Percentiles rank a stretch among this genome's conserved stretches.
Conservation (phyloP, 768 basidiomycete species). For the Termitomyces heimii region DNA sequence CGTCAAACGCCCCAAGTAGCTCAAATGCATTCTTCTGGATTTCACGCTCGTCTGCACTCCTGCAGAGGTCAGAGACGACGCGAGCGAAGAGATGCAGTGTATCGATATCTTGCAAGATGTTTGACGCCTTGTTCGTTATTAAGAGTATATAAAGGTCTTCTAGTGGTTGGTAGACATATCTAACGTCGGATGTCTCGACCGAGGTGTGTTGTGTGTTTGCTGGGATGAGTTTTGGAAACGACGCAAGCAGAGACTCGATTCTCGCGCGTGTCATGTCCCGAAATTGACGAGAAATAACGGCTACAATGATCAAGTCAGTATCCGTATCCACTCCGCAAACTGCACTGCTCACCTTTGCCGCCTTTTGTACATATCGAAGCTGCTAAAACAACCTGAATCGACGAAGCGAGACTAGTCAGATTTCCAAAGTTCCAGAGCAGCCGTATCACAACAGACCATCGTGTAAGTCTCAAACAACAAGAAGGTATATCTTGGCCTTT, state of each 20-base stretch:
- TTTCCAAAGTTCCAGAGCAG: background rate
- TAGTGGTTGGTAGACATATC: conserved; percentile 94
- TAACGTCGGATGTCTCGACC: conserved; percentile 92
- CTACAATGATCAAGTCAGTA: conserved; percentile 33
- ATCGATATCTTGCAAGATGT: conserved; percentile 97
- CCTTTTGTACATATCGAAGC: conserved; percentile 94
- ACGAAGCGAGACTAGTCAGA: background rate
- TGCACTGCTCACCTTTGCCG: conserved; percentile 71
- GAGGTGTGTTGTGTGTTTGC: conserved; percentile 93
- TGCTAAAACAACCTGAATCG: conserved; percentile 79
- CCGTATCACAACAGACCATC: conserved; percentile 6
- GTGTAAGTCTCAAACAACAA: background rate
- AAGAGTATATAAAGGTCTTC: conserved; percentile 96
- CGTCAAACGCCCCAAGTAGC: conserved; percentile 92
- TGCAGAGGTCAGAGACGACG: conserved; percentile 88
- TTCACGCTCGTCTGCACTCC: conserved; percentile 82
- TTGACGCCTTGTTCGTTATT: conserved; percentile 98
- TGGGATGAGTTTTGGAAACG: conserved; percentile 96
- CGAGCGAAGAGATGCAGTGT: conserved; percentile 93
- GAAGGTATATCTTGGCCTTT: background rate
- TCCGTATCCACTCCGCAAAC: background rate
- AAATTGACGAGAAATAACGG: conserved; percentile 95
- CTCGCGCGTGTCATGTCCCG: conserved; percentile 87
- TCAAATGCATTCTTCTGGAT: conserved; percentile 91
- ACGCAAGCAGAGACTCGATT: conserved; percentile 92